Conservation (phyloP, 768 basidiomycete genomes). For the Neoboletus brunneissimus region DNA sequence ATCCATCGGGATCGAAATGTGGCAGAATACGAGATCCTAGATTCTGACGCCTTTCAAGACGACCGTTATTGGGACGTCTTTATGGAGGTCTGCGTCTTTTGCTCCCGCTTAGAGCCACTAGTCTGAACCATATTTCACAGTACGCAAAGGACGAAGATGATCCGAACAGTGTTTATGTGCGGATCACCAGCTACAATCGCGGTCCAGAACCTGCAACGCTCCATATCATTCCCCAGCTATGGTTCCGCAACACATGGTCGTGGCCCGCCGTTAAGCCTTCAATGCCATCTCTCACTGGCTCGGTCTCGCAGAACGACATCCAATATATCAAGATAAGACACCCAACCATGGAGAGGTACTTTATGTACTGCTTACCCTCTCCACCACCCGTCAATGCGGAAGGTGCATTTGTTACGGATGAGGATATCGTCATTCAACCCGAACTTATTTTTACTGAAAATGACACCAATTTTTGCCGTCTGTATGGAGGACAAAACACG, state of each 20-base stretch:
- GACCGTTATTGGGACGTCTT: slow-evolving; percentile 99
- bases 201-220: slow-evolving; percentile 93
- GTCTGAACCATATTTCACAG: slow-evolving; percentile 38
- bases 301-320: slow-evolving; percentile 46
- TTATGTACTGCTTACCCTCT: slow-evolving; percentile 87
- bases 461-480: slow-evolving; percentile 89
- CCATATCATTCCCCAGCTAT: slow-evolving; percentile 92
- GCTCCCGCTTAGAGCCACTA: slow-evolving; percentile 3
- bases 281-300: slow-evolving; percentile 59
- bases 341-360: slow-evolving; percentile 67
- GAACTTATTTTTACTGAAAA: slow-evolving; percentile 95
- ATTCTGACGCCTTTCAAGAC: slow-evolving; percentile 88
- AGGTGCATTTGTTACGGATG: slow-evolving; percentile 61
- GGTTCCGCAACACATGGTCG: slow-evolving; percentile 99
- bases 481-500: slow-evolving; percentile 86
- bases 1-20: slow-evolving; percentile 79
- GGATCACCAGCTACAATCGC: slow-evolving; percentile 95
- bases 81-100: slow-evolving; percentile 67
- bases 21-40: slow-evolving; percentile 89
- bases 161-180: slow-evolving; percentile 83
- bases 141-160: slow-evolving; percentile 97
- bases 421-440: slow-evolving; percentile 62
- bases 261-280: slow-evolving; percentile 73
- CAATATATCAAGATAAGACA: slow-evolving; percentile 72
- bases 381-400: slow-evolving; percentile 84